These are phyloP conservation scores for Erysimum cheiranthoides DNA, from an alignment of 345 rosid genomes.

Conservation along the genomic window DNA sequence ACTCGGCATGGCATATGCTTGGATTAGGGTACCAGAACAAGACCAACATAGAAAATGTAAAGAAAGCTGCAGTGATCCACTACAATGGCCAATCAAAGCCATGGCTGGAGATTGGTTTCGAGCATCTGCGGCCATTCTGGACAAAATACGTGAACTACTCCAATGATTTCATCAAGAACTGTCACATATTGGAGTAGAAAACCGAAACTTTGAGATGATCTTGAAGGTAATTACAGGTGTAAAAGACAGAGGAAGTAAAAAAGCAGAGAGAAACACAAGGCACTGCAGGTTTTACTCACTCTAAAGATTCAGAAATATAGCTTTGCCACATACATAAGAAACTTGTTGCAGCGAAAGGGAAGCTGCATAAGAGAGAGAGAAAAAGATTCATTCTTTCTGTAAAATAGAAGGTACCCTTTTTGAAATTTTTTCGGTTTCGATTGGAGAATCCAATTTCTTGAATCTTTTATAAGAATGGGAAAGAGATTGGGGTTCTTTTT, in stretches of 20 bases:
- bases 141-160: constrained; percentile 88
- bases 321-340: constrained; percentile 43
- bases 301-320: constrained; percentile 31
- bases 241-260: constrained; percentile 44
- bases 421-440: constrained; percentile 41
- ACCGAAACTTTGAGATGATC: constrained; percentile 40
- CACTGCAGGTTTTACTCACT: constrained; percentile 29
- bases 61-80: constrained; percentile 90
- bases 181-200: constrained; percentile 87
- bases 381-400: constrained; percentile 46
- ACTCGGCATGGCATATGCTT: constrained; percentile 97
- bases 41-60: constrained; percentile 66
- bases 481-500: constrained; percentile 3
- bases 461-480: constrained; percentile 32
- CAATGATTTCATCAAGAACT: constrained; percentile 85
- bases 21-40: constrained; percentile 94
- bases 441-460: constrained; percentile 38
- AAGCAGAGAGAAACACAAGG: constrained; percentile 25
- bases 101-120: constrained; percentile 95
- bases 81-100: constrained; percentile 99
- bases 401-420: constrained; percentile 45
- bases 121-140: constrained; percentile 98
- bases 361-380: constrained; percentile 38
- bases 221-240: constrained; percentile 41
- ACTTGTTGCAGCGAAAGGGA: constrained; percentile 36